Conservation (phyloP, 495 filamentous ascomycete species). For the Penicillium maclennaniae region DNA sequence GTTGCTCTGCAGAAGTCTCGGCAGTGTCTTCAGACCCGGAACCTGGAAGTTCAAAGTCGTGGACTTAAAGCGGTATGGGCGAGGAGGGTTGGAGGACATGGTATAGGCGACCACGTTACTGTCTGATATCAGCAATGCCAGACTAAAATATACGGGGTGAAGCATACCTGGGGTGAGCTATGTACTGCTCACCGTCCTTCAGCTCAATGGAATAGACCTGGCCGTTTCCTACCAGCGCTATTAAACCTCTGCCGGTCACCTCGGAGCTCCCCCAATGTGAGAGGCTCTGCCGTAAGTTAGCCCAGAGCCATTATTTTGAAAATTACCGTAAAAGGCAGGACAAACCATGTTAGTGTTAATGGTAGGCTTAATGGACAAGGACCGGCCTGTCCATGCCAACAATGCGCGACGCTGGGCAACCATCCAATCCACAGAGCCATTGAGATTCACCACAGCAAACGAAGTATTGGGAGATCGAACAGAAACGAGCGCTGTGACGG, state of each 20-base stretch:
- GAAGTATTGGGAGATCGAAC: constrained; percentile 80
- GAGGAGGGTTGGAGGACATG: constrained; percentile 65
- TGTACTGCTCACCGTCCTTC: constrained; percentile 76
- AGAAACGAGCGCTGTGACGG: constrained; percentile 79
- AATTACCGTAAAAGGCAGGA: constrained; percentile 5
- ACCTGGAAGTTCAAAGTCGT: constrained; percentile 74
- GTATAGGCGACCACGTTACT: constrained; percentile 89
- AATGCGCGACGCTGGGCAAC: constrained; percentile 78
- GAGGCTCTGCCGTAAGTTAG: constrained; percentile 59
- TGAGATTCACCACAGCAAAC: constrained; percentile 79
- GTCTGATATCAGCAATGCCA: constrained; percentile 16
- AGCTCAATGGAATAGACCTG: constrained; percentile 81
- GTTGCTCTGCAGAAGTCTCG: constrained; percentile 53
- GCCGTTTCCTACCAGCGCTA: constrained; percentile 78
- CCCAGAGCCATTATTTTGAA: neutral
- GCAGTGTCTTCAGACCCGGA: constrained; percentile 55
- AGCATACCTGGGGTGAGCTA: constrained; percentile 69
- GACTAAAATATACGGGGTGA: neutral
- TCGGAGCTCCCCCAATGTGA: constrained; percentile 88
- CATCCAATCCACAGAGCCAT: constrained; percentile 97
- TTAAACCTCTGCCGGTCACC: constrained; percentile 80
- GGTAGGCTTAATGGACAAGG: constrained; percentile 67
- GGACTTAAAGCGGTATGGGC: constrained; percentile 80
- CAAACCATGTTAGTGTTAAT: constrained; percentile 67
- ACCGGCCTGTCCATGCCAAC: constrained; percentile 94